Conservation (phyloP, 2,329 filamentous ascomycete genomes). For the Dactylella cylindrospora region DNA sequence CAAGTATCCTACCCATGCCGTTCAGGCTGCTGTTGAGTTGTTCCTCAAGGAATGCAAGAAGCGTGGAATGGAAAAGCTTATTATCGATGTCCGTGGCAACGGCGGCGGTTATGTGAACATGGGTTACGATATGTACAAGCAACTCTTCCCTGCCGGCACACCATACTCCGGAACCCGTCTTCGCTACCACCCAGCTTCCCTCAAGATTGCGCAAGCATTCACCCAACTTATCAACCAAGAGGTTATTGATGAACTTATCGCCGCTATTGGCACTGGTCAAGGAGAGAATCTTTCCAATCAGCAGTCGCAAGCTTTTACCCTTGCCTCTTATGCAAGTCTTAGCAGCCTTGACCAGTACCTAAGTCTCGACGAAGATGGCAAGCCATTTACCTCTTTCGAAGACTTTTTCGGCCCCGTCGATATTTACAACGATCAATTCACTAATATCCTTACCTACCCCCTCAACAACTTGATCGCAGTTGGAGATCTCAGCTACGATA, state of each 20-base stretch:
- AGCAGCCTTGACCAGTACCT: conserved; percentile 50
- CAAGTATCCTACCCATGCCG: conserved; percentile 23
- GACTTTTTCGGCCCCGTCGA: conserved; percentile 54
- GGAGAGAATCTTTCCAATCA: conserved; percentile 16
- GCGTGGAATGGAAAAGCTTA: conserved; percentile 55
- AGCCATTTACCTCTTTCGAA: conserved; percentile 53
- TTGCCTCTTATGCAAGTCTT: conserved; percentile 23
- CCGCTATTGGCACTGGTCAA: conserved; percentile 28
- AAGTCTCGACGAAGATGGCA: conserved; percentile 49
- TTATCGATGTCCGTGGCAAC: conserved; percentile 66
- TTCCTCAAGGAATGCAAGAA: conserved; percentile 56
- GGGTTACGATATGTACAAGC: conserved; percentile 58
- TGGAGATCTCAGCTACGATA: conserved; percentile 51
- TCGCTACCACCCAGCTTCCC: conserved; percentile 51
- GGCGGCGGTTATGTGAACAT: conserved; percentile 59
- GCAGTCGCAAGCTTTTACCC: conserved; percentile 9
- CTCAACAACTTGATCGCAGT: conserved; percentile 47
- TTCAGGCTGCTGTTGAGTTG: conserved; percentile 35
- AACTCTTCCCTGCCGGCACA: conserved; percentile 57
- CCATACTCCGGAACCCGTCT: conserved; percentile 57
- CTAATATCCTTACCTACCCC: conserved; percentile 48
- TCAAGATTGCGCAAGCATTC: conserved; percentile 29
- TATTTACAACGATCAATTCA: conserved; percentile 52
- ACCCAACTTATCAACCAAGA: conserved; percentile 29
- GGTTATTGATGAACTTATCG: conserved; percentile 19